Base-by-base conservation (phyloP, 1,139 yeast species). In the Suhomyces panamericanus region DNA sequence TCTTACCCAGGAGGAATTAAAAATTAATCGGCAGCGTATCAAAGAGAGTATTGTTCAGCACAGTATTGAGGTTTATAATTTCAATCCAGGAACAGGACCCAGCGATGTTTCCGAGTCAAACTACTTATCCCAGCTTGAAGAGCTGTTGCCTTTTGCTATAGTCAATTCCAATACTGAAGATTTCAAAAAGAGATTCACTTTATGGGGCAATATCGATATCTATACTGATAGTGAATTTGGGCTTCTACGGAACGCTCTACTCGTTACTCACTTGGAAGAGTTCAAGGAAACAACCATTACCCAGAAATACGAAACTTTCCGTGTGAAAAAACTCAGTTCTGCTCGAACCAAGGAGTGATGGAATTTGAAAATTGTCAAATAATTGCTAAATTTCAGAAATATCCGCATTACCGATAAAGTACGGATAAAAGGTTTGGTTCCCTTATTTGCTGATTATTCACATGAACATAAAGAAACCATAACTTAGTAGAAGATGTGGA, bases 31-130 rank as follows among this genome's bases (percentile, higher is more conserved):
- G 59, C 54, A 62, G 41, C 55, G 70, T 42, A 70, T 83, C 34
- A 61, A 64, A 51, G 60, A 66, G 35, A 80, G 77, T 50, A 70
- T 83, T 20, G 60, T 60, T 38, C 59, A 64, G 10, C 63, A 74
- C 52, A 59, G 65, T 27, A 78, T 83, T 46, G 69, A 74, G 34
- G 60, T 78, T 29, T 85, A 73, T 59, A 75, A 80, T 56, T 81
- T 84, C 57, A 12, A 47, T 9, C 22, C 35, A 6, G 47, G 39
- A 5, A 26, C 15, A 20, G 45, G 41, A 11, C 33, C 27, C 15
- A 16, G 14, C 2, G 48, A 42, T 12, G 42, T 42, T n/a, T 53
- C 43, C 3, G 57, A 52, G 14, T 10, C 22, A 2, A 33, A 38
- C 4, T 54, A 49, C 41, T 41, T 53, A 17, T 33, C 42, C 8